Conservation (phyloP, 768 basidiomycete genomes). For the Cyathus striatus region DNA sequence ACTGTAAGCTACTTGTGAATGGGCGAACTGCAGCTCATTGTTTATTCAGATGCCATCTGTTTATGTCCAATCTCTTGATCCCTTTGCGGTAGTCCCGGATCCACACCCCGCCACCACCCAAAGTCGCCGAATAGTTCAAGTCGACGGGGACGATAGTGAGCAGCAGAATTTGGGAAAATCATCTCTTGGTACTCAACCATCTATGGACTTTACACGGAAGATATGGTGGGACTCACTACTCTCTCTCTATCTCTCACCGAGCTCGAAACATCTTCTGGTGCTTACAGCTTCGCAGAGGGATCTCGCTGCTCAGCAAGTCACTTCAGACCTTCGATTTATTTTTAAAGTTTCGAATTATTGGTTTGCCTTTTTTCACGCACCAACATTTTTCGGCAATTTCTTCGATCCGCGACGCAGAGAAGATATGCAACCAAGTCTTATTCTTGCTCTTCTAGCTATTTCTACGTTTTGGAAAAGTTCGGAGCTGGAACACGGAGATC, state of each 20-base stretch:
- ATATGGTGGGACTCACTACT: constrained; percentile 79
- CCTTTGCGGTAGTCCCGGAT: no score
- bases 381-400: constrained; percentile 58
- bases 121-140: constrained; percentile 22
- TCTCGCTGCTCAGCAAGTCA: constrained; percentile 36
- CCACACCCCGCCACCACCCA: constrained; percentile 8
- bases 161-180: constrained; percentile 9
- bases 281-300: constrained; percentile 41
- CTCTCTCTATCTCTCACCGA: constrained; percentile 41
- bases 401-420: constrained; percentile 49
- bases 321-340: constrained; percentile 56
- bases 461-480: constrained; percentile 70
- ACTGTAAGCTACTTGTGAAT: no score
- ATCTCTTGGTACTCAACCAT: constrained; percentile 52
- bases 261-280: constrained; percentile 21
- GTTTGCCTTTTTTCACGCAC: constrained; percentile 72
- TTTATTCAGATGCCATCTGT: no score
- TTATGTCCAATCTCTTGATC: no score
- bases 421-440: constrained; percentile 61
- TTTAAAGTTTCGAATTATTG: constrained; percentile 64
- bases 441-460: constrained; percentile 58
- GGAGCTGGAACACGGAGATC: constrained; percentile 44
- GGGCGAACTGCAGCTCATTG: no score
- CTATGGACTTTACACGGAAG: constrained; percentile 61
- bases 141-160: constrained; percentile 23